phyloP scores from a whole-genome alignment of 1,139 yeast genomes.

The Yamadazyma atlantica region DNA sequence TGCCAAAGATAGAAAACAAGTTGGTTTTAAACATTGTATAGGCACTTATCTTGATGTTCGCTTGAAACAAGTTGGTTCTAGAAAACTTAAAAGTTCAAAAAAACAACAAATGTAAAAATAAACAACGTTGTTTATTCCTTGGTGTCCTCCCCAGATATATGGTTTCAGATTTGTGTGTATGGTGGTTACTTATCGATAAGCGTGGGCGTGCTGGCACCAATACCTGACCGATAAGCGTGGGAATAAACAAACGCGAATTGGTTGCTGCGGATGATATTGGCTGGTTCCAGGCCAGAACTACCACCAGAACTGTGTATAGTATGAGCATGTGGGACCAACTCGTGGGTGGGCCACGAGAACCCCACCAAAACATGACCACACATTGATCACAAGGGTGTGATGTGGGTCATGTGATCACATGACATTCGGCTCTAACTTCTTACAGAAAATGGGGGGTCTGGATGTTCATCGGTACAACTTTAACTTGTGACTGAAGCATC shows the following conservation, averaged over 20 bases:
- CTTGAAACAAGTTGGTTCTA: background rate
- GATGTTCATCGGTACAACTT: no score
- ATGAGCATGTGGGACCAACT: background rate
- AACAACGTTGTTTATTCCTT: background rate
- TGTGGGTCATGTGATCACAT: no score
- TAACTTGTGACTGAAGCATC: no score
- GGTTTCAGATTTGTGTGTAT: background rate
- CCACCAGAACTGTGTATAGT: background rate
- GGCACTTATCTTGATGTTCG: background rate
- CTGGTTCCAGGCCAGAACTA: background rate
- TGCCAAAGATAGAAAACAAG: slow-evolving; percentile 5
- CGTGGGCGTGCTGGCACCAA: no score
- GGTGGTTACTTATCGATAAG: background rate
- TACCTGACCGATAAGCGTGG: background rate
- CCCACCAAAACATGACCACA: no score
- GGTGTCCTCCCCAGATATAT: background rate
- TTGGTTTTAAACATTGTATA: slow-evolving; percentile 8
- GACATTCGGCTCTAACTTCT: no score
- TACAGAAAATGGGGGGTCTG: no score
- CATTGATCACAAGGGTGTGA: no score
- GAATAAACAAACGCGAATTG: background rate
- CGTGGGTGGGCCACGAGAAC: no score
- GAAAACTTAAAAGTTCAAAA: slow-evolving; percentile 2
- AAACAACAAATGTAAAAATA: slow-evolving; percentile 1
- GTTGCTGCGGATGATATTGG: no score